phyloP scores from a whole-genome alignment of 768 basidiomycete species.

The Tulasnella sp. region DNA sequence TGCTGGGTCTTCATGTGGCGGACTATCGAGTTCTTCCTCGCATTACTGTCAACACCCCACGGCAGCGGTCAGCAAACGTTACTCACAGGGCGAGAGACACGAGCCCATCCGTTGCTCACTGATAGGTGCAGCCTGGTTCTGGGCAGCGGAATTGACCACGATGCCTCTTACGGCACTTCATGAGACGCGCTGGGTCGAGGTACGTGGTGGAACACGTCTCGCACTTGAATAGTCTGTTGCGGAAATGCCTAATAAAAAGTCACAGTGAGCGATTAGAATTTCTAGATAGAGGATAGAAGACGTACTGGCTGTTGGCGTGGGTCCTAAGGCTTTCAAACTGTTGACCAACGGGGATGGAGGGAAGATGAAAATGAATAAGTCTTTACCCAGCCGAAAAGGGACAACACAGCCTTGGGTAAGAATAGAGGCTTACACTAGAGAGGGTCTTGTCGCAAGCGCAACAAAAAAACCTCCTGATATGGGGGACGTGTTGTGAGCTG shows the following conservation, averaged over 20 bases:
- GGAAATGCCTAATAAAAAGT: neutral
- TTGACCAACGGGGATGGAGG: neutral
- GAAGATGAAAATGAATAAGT: neutral
- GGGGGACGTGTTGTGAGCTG: neutral
- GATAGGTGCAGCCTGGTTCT: neutral
- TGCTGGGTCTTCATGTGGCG: neutral
- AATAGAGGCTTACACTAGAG: neutral
- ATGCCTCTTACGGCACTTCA: slow-evolving; percentile 9
- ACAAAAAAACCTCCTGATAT: neutral
- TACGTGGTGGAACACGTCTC: neutral
- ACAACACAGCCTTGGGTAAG: neutral
- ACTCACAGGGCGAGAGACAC: neutral
- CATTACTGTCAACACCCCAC: neutral
- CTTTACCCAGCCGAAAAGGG: neutral
- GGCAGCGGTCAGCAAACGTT: neutral
- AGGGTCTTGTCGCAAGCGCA: neutral
- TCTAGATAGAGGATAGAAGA: neutral
- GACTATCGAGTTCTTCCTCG: neutral
- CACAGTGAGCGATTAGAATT: neutral
- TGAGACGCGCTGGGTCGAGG: neutral
- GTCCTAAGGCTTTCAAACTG: neutral
- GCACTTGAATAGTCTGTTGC: neutral
- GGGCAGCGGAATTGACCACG: slow-evolving; percentile 24
- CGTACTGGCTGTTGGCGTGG: slow-evolving; percentile 15
- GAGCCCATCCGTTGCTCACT: neutral